Base-by-base conservation (phyloP, 2,329 filamentous ascomycete genomes). In the Fusarium compactum region DNA sequence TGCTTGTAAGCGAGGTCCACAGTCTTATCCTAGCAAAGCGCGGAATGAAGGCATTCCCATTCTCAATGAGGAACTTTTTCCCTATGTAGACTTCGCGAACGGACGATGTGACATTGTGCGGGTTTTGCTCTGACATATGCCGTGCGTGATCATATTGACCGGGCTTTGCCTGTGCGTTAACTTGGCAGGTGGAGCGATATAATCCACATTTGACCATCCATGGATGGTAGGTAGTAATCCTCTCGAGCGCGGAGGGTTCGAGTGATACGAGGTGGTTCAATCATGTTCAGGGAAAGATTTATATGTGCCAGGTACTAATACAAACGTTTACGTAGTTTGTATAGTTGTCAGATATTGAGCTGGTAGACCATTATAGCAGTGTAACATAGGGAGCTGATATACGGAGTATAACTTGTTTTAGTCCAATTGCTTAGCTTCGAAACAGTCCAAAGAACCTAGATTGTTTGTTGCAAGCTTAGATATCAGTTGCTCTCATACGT, bases 21-120 rank as follows among this genome's bases (percentile, higher is more conserved):
- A 38, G 38, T 53, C 18, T 41, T 53, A 53, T 40, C 50, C 50
- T 43, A 43, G 50, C 53, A 27, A 29, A 11, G 24, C 34, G 32
- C 50, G 34, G 50, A 27, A 53, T 53, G 50, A 53, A 40, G 50
- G 34, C 34, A 53, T 53, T 53, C 50, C 24, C 25, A 43, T 16
- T 20, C 20, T 53, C 50, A 24, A 27, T 34, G 9, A 53, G 12
- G 20, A 14, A 53, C 20, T 38, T n/a, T 34, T 32, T 27, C 27
- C 55, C 27, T 48, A 38, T 52, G 27, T 20, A 53, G 47, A 15
- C 25, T 27, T 25, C 46, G n/a, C 44, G 12, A 45, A 15, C 32
- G 18, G 32, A 27, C 46, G 47, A 65, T 69, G 65, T 69, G 44
- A 68, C 65, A 53, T 55, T 68, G 44, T 27, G 20, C 45, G 11